Evolutionary conservation across 2,329 filamentous ascomycete species (phyloP), one percentile per base, ranked within the genome.

Genomic region (Tolypocladium capitatum): DNA sequence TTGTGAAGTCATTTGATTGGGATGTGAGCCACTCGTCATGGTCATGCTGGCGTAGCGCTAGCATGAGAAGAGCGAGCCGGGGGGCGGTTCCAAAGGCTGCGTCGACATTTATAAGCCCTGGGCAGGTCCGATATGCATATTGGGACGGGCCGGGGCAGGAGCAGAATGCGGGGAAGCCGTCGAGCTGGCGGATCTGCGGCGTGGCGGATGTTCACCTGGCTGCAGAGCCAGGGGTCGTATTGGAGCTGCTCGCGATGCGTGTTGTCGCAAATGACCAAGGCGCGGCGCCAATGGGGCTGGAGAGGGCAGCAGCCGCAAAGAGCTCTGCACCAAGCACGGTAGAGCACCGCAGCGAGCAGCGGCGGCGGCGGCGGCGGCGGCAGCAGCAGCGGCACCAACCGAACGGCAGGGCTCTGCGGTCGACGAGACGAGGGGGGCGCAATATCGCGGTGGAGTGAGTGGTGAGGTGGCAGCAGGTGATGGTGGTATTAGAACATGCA

Each of bases 61-160:
- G 56, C 55, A 58, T 55, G 50, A 54, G 49, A 52, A 51, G 50
- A 53, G 53, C 47, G 47, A 54, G 52, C 51, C 50, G 52, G 50
- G 52, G 52, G 53, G 30, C 41, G 46, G 55, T 55, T 53, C 49
- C 49, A 53, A 56, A 59, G 61, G 62, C 61, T 56, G 61, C 52
- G 56, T 63, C 55, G 60, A 63, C 61, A 58, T 64, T 64, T 67
- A 67, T 65, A 62, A 62, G 55, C 57, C 44, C 57, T 55, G 58
- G 55, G 52, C 56, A 54, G 54, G 53, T 56, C 56, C 56, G 55
- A 54, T 55, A 63, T 62, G 61, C 63, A 66, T 66, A 53, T 59
- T 62, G 60, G 54, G 54, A 59, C 51, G 55, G 58, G 52, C 54
- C 56, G 57, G 54, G 53, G 55, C 50, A 60, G 49, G 27, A 46